phyloP scores from a whole-genome alignment of 2,329 filamentous ascomycete genomes.

The Sclerotinia subarctica region DNA sequence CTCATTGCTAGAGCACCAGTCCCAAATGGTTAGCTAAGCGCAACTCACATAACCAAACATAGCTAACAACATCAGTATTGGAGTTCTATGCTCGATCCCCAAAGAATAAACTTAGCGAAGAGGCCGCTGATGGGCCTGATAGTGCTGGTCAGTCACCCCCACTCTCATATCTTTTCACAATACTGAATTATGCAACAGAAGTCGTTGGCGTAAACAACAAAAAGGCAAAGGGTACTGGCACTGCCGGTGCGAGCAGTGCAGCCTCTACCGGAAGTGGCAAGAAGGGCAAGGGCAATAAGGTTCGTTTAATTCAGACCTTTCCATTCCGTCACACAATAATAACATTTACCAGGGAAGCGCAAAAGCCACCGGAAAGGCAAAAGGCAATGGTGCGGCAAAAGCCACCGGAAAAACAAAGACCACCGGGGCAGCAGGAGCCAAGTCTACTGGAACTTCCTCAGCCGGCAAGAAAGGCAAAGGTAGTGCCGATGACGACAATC shows the following conservation, averaged over 20 bases:
- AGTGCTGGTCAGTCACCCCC: neutral
- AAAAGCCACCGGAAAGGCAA: neutral
- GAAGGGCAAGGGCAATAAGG: conserved; percentile 6
- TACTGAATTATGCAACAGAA: neutral
- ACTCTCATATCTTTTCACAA: neutral
- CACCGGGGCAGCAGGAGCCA: neutral
- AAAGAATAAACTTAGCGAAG: conserved; percentile 24
- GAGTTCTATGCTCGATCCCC: conserved; percentile 28
- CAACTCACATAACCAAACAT: neutral
- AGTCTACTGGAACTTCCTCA: neutral
- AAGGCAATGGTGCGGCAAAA: neutral
- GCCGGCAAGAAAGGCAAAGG: conserved; percentile 21
- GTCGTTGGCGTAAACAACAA: neutral
- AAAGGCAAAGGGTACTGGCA: neutral
- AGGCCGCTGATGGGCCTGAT: neutral
- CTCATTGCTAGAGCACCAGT: conserved; percentile 30
- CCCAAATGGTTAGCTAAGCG: conserved; percentile 21
- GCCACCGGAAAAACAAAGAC: neutral
- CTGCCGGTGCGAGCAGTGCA: neutral
- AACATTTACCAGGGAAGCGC: neutral
- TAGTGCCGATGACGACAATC: no score
- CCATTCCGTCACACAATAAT: neutral
- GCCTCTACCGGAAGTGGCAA: conserved; percentile 15
- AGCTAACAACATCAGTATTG: conserved; percentile 22
- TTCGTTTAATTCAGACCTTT: neutral